Evolutionary conservation across 1,284 basidiomycete species (phyloP).

Genomic region (Cryptococcus wingfieldii): DNA sequence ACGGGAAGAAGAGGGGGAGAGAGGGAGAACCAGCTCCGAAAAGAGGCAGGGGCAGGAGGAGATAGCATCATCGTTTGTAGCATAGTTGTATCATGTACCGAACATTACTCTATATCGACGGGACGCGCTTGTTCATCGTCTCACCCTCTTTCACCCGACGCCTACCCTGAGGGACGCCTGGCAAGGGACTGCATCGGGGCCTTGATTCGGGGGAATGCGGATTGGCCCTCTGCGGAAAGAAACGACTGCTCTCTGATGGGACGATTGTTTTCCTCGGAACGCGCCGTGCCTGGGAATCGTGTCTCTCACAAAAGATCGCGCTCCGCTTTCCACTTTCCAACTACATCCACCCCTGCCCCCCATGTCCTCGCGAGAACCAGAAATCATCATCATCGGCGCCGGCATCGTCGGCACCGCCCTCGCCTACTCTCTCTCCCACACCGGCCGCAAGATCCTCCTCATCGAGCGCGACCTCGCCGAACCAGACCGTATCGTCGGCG

Average conservation of each 20-base stretch:
- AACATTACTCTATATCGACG: too few relatives aligned
- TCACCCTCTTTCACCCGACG: too few relatives aligned
- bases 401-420: slow-evolving; percentile 78
- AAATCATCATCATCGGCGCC: slow-evolving; percentile 75
- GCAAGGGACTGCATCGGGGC: too few relatives aligned
- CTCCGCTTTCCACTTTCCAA: not conserved
- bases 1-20: slow-evolving; percentile 6
- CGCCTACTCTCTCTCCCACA: slow-evolving; percentile 50
- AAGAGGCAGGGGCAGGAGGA: slow-evolving; percentile 2
- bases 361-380: slow-evolving; percentile 20
- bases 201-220: too few relatives aligned
- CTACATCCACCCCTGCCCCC: not conserved
- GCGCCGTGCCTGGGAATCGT: too few relatives aligned
- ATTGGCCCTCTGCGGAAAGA: too few relatives aligned
- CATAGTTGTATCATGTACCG: too few relatives aligned
- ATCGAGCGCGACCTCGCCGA: slow-evolving; percentile 84
- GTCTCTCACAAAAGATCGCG: not conserved
- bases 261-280: too few relatives aligned
- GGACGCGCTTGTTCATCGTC: too few relatives aligned
- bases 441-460: slow-evolving; percentile 60
- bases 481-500: slow-evolving; percentile 95
- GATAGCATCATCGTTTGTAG: not conserved
- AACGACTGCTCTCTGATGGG: too few relatives aligned
- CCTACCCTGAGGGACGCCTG: too few relatives aligned
- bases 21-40: slow-evolving; percentile 10